phyloP scores from a whole-genome alignment of 2,329 filamentous ascomycete species.

The Epicoccum nigrum region DNA sequence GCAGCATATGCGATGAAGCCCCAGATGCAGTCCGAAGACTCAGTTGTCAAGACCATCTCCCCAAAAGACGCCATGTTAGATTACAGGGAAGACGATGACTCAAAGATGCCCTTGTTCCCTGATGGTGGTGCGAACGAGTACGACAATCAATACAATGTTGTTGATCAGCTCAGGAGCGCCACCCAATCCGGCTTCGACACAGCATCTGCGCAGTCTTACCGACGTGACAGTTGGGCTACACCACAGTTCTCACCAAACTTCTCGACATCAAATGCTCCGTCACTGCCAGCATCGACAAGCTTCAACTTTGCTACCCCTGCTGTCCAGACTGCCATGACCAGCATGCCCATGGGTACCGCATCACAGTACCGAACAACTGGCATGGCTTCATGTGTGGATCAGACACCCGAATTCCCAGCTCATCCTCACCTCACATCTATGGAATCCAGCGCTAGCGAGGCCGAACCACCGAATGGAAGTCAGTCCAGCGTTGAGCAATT shows the following conservation, averaged over 20 bases:
- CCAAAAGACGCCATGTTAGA: constrained; percentile 91
- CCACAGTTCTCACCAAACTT: constrained; percentile 45
- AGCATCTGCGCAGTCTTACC: constrained; percentile 42
- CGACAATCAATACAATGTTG: constrained; percentile 51
- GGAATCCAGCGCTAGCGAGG: constrained; percentile 66
- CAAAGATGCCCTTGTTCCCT: constrained; percentile 76
- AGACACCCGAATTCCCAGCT: constrained; percentile 64
- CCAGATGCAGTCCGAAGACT: constrained; percentile 49
- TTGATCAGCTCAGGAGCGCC: constrained; percentile 48
- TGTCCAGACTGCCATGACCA: constrained; percentile 41
- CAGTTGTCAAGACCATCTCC: constrained; percentile 81
- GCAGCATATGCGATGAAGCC: constrained; percentile 53
- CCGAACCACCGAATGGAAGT: constrained; percentile 51
- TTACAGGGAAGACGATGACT: constrained; percentile 75
- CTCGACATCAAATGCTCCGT: constrained; percentile 36
- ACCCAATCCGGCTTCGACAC: constrained; percentile 46
- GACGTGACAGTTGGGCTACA: constrained; percentile 44
- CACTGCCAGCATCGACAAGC: constrained; percentile 41
- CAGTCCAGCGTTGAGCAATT: constrained; percentile 46
- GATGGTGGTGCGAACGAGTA: constrained; percentile 62
- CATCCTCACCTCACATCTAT: constrained; percentile 64
- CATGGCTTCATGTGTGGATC: constrained; percentile 44
- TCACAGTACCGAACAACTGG: constrained; percentile 44
- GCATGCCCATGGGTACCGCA: constrained; percentile 41
- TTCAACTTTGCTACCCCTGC: constrained; percentile 57